Conservation (phyloP, 1,139 yeast genomes). For the Taphrina flavorubra region DNA sequence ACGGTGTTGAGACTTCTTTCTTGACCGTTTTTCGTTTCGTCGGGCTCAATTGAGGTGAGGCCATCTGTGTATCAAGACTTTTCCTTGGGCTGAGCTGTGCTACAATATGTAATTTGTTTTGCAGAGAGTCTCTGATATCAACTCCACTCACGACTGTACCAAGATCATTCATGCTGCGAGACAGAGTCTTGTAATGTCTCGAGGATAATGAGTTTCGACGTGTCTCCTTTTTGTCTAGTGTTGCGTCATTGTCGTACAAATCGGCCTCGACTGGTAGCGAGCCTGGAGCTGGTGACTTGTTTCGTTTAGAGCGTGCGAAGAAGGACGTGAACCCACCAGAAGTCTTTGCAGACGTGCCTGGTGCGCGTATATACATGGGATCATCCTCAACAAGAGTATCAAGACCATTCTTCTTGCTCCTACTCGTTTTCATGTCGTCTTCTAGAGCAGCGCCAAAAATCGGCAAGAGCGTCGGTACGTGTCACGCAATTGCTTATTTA, state of each 20-base stretch:
- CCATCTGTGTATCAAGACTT: neutral
- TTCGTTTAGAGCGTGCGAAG: constrained; percentile 21
- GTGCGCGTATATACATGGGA: neutral
- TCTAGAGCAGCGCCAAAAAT: neutral
- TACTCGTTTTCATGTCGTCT: constrained; percentile 18
- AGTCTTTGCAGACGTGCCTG: neutral
- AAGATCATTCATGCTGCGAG: constrained; percentile 40
- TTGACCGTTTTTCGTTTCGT: neutral
- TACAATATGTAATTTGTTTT: neutral
- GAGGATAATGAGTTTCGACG: constrained; percentile 14
- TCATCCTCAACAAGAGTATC: neutral
- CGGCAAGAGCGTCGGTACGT: neutral
- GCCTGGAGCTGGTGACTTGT: constrained; percentile 12
- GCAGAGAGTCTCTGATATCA: neutral
- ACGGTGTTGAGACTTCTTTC: neutral
- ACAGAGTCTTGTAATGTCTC: constrained; percentile 28
- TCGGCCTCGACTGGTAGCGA: neutral
- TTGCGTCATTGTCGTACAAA: neutral
- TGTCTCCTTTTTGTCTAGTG: neutral
- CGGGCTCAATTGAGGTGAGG: constrained; percentile 12
- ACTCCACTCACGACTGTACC: neutral
- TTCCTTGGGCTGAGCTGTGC: neutral
- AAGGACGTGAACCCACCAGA: constrained; percentile 21
- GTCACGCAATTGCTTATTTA: neutral
- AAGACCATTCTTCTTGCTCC: constrained; percentile 12